Evolutionary conservation across 257 asterid genomes (phyloP).

Genomic region (Capsicum rhomboideum): DNA sequence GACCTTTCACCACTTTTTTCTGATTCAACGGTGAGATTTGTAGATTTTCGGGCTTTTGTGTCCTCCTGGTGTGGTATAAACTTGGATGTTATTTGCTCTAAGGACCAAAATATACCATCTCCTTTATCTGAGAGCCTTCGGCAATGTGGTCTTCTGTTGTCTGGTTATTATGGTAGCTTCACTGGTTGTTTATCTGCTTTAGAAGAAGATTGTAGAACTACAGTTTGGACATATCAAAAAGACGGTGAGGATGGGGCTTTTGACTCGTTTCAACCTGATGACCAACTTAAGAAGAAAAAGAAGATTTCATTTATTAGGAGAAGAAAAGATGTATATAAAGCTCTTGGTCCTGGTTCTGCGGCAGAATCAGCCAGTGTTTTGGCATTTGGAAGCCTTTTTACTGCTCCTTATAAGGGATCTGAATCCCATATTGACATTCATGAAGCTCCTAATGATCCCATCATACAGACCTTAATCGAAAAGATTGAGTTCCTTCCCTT

Average conservation of each 20-base stretch:
- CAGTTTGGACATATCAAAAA: constrained; percentile 79
- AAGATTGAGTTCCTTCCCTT: constrained; percentile 69
- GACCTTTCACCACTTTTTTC: constrained; percentile 56
- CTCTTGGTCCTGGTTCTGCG: constrained; percentile 67
- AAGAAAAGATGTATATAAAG: constrained; percentile 57
- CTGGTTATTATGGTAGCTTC: constrained; percentile 50
- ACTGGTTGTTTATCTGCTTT: constrained; percentile 51
- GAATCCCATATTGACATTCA: constrained; percentile 84
- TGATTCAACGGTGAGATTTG: constrained; percentile 40
- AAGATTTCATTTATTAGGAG: constrained; percentile 55
- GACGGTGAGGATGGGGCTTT: constrained; percentile 43
- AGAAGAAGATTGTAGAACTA: constrained; percentile 68
- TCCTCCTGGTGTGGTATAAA: constrained; percentile 67
- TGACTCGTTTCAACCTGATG: constrained; percentile 83
- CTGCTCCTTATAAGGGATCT: constrained; percentile 71
- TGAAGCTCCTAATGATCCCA: constrained; percentile 43
- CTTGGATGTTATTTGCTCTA: constrained; percentile 32
- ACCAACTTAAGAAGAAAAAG: constrained; percentile 70
- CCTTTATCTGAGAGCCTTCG: constrained; percentile 31
- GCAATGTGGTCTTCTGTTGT: constrained; percentile 64
- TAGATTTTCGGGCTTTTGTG: constrained; percentile 67
- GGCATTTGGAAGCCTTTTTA: constrained; percentile 77
- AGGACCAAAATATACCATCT: constrained; percentile 16
- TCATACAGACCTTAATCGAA: constrained; percentile 46
- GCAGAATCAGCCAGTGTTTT: constrained; percentile 57